Evolutionary conservation across 106 monocot species (phyloP).

Genomic region (Ottelia alismoides): DNA sequence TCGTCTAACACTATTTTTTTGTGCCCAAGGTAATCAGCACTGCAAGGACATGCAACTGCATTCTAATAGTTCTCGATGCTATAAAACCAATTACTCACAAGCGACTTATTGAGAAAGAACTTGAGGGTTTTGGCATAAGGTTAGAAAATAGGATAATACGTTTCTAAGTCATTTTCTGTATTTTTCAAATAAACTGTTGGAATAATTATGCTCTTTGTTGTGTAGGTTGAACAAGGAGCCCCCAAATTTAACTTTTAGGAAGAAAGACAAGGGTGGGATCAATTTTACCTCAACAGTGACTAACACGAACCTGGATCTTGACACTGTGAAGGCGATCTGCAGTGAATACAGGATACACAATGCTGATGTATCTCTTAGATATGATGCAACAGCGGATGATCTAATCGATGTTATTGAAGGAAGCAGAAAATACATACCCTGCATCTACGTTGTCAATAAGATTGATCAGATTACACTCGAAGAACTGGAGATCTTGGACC

Average conservation of each 20-base stretch:
- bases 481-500: conserved; percentile 83
- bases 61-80: conserved; percentile 90
- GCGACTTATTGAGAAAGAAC: conserved; percentile 85
- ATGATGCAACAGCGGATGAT: no score
- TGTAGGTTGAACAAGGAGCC: conserved; percentile 80
- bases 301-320: conserved; percentile 68
- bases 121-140: conserved; percentile 95
- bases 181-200: no score
- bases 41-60: conserved; percentile 84
- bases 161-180: no score
- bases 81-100: conserved; percentile 95
- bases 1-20: no score
- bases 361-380: no score
- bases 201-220: no score
- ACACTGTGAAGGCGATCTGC: no score
- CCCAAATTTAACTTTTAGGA: conserved; percentile 75
- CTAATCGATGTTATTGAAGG: no score
- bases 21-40: conserved; percentile 77
- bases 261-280: conserved; percentile 88
- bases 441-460: conserved; percentile 87
- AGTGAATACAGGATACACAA: no score
- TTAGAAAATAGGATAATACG: no score
- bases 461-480: conserved; percentile 90
- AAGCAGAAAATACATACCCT: no score
- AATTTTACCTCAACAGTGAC: conserved; percentile 78